Evolutionary conservation across 768 basidiomycete species (phyloP), one percentile per base, ranked within the genome.

Genomic region (Cubamyces lactineus): DNA sequence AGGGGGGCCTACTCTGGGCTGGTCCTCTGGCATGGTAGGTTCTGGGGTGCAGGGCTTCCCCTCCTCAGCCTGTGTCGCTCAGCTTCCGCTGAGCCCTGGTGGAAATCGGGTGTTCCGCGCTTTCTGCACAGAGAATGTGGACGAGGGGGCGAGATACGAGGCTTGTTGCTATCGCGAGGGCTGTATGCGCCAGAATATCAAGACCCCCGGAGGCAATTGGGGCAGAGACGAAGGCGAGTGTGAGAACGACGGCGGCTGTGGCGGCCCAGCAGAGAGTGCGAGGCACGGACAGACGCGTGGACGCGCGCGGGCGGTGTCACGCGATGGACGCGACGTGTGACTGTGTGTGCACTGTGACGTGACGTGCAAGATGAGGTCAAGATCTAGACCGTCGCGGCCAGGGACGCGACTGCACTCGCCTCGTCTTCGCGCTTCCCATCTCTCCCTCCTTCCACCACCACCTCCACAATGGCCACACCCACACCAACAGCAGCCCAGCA

Each of bases 401-500:
- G 55, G 63, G 63, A 64, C 63, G 63, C 63, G 63, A 64, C 58
- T 47, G 57, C 49, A 51, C 56, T 47, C 63, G 53, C 57, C 39
- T 21, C 45, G 38, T 46, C 23, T 51, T 51, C 57, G 49, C 57
- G 57, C 57, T 52, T 52, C 51, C 40, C 46, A 54, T 66, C 65
- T 57, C 55, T 61, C 50, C 43, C 46, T 28, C 58, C 53, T 30
- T 38, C 58, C 55, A 57, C 62, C 62, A 53, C 61, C 48, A 42
- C 58, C 59, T 23, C 59, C 52, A 26, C 24, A n/a, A 58, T 53
- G 56, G 45, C 58, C 58, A 60, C 53, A 34, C 57, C 58, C 58
- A 60, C 53, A 23, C 57, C 59, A 26, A 34, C 63, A 9, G 40
- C 64, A 26, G 84, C 86, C 69, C 49, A 42, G 41, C 57, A 59